Conservation (phyloP, 495 filamentous ascomycete species). For the Venustampulla echinocandica region DNA sequence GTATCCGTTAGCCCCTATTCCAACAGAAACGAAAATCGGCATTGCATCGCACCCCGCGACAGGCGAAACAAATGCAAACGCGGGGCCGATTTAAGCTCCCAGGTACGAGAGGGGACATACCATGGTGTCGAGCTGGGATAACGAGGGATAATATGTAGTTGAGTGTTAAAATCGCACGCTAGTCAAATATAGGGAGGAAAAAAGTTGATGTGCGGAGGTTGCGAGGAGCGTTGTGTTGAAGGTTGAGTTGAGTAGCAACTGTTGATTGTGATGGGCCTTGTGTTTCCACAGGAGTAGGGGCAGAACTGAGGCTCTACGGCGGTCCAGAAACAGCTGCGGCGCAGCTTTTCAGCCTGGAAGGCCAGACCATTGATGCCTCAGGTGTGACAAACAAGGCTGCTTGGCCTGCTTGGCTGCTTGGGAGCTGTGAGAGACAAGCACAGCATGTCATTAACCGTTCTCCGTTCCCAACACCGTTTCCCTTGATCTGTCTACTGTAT, state of each 20-base stretch:
- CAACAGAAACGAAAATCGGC: constrained; percentile 19
- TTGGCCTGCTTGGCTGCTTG: not conserved
- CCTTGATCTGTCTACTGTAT: too few relatives aligned
- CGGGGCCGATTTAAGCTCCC: not conserved
- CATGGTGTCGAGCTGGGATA: not conserved
- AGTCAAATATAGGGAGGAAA: too few relatives aligned
- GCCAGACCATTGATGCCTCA: not conserved
- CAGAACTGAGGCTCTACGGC: constrained; percentile 1
- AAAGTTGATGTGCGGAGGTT: too few relatives aligned
- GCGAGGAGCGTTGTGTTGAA: too few relatives aligned
- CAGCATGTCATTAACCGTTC: not conserved
- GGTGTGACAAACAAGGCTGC: not conserved
- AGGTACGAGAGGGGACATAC: not conserved
- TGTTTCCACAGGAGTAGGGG: too few relatives aligned
- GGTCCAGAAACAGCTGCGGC: not conserved
- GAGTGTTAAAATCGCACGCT: too few relatives aligned
- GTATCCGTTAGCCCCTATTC: constrained; percentile 10
- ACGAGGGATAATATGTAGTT: too few relatives aligned
- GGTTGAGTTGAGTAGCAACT: too few relatives aligned
- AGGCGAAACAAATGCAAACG: not conserved
- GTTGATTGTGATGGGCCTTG: too few relatives aligned
- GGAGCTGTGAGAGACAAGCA: not conserved
- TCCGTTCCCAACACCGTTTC: too few relatives aligned
- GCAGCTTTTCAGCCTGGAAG: not conserved
- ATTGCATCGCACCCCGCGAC: not conserved